Conservation (phyloP, 352 stramenopile species). For the Saprolegnia parasitica region DNA sequence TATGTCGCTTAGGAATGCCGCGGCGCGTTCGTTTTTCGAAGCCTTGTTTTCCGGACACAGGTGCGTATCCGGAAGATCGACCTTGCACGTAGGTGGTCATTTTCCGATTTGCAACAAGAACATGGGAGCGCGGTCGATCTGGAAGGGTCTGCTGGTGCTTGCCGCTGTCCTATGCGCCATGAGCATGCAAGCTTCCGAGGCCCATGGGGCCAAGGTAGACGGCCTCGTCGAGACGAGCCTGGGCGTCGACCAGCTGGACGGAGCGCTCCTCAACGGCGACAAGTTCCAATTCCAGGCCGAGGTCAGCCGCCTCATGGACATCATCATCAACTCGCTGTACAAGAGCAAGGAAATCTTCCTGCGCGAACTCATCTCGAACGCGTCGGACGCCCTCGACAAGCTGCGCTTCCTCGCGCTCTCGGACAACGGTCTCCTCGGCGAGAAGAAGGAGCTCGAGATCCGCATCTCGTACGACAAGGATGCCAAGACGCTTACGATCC, state of each 20-base stretch:
- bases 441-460: constrained; percentile 92
- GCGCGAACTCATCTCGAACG: constrained; percentile 99
- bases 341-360: constrained; percentile 99
- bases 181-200: constrained; percentile 26
- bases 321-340: constrained; percentile 99
- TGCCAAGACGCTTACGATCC: constrained; percentile 96
- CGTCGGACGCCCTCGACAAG: constrained; percentile 98
- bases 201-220: constrained; percentile 23
- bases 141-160: constrained; percentile 39
- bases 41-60: not conserved
- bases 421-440: constrained; percentile 68
- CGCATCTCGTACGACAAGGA: constrained; percentile 96
- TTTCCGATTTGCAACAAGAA: constrained; percentile 22
- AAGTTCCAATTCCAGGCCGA: constrained; percentile 94
- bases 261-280: constrained; percentile 49
- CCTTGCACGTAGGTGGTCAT: not conserved
- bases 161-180: constrained; percentile 37
- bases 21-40: constrained; percentile 1
- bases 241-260: constrained; percentile 43
- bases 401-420: constrained; percentile 97
- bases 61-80: constrained; percentile 1
- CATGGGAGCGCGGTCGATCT: not conserved
- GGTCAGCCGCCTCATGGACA: constrained; percentile 98
- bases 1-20: not conserved
- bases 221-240: constrained; percentile 27